These are phyloP conservation scores for Aureobasidium leucospermi DNA, from an alignment of 2,329 filamentous ascomycete genomes.

Conservation along the genomic window DNA sequence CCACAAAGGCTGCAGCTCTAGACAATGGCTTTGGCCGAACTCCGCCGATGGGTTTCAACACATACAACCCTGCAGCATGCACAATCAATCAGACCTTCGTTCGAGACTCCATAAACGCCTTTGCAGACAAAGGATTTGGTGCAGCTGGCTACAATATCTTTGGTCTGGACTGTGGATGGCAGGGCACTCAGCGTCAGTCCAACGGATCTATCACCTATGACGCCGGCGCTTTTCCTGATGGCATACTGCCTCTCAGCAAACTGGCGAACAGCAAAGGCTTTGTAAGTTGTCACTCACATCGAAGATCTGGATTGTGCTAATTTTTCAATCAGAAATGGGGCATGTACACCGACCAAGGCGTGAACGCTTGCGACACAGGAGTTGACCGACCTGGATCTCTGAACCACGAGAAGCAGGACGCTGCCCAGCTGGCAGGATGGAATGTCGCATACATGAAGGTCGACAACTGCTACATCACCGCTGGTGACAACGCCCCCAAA, in stretches of 20 bases:
- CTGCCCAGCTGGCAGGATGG: conserved; percentile 23
- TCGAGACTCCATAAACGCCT: conserved; percentile 18
- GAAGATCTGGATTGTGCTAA: not conserved
- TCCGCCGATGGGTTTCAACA: conserved; percentile 23
- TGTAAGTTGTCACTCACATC: not conserved
- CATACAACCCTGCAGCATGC: conserved; percentile 22
- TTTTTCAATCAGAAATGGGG: conserved; percentile 39
- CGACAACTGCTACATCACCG: conserved; percentile 27
- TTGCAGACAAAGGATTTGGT: conserved; percentile 15
- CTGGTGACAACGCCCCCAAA: conserved; percentile 22
- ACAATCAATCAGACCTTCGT: conserved; percentile 20
- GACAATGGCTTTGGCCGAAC: conserved; percentile 25
- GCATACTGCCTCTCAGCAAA: conserved; percentile 42
- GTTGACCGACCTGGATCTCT: conserved; percentile 18
- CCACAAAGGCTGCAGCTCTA: conserved; percentile 12
- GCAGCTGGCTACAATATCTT: conserved; percentile 49
- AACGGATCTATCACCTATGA: conserved; percentile 47
- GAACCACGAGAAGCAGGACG: conserved; percentile 22
- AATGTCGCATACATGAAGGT: conserved; percentile 25
- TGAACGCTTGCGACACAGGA: conserved; percentile 21
- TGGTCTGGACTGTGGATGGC: conserved; percentile 55
- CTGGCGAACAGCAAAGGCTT: conserved; percentile 35
- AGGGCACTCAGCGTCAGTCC: conserved; percentile 28
- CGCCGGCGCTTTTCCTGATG: conserved; percentile 42
- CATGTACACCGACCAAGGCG: conserved; percentile 41